Base-by-base conservation (phyloP, 257 asterid species). In the Henckelia pumila region DNA sequence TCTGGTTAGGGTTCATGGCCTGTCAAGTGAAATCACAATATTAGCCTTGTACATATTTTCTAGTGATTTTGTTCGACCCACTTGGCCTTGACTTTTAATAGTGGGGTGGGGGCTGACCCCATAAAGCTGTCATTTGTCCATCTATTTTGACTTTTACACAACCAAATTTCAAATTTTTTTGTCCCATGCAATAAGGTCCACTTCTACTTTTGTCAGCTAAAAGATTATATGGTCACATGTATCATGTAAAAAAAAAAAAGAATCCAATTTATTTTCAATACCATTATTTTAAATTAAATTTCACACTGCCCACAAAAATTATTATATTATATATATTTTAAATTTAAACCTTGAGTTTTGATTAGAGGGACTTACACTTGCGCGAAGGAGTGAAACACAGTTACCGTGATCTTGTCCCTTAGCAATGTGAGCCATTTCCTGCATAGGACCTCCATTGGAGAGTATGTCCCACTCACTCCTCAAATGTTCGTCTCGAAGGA, bases 371-470 rank as follows among this genome's bases (percentile, higher is more conserved):
- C 70, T 72, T 77, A 83, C 91, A 73, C 81, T 73, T 62, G 91
- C 81, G 13, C 88, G 75, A 11, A 85, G 86, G 74, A 85, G 86
- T 56, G 91, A 85, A 59, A 85, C 91, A 66, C 83, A 85, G 61
- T 85, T 85, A 75, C 83, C 86, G 28, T 75, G 91, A 68, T 83
- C 88, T 67, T 73, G 88, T 24, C 91, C 88, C 72, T 85, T 85
- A 5, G 88, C 91, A 55, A 85, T 83, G 56, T 78, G 86, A 37
- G 85, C 82, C 88, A 85, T 85, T 67, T 85, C 91, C 64, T 85
- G 91, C 91, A 85, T 83, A 13, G 91, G 91, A 1, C 88, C 86
- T 20, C 91, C 91, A 62, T 83, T 85, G 35, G 91, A 83, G 40
- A 85, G 70, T 62, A 85, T 83, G 62, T 85, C 91, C 91, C 91